phyloP scores from a whole-genome alignment of 2,329 filamentous ascomycete species.

The Xylariaceae sp. region DNA sequence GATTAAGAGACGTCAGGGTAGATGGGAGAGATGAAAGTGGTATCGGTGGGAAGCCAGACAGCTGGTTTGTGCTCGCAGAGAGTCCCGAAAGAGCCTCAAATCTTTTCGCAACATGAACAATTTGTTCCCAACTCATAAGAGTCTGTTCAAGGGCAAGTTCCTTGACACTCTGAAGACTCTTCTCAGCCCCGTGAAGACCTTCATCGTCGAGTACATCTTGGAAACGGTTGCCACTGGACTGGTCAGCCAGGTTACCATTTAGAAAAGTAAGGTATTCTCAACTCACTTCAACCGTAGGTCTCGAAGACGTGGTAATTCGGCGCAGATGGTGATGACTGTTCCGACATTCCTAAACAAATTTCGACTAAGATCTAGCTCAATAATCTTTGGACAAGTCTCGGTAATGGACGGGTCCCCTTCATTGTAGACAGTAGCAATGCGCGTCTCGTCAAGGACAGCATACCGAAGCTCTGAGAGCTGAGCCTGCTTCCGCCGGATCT shows the following conservation, averaged over 20 bases:
- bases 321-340: constrained; percentile 74
- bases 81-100: constrained; percentile 62
- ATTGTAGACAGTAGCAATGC: constrained; percentile 55
- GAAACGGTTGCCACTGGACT: constrained; percentile 75
- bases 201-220: constrained; percentile 53
- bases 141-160: constrained; percentile 73
- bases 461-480: constrained; percentile 78
- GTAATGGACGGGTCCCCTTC: constrained; percentile 50
- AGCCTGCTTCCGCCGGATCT: constrained; percentile 82
- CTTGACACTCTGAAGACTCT: constrained; percentile 57
- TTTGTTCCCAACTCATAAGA: constrained; percentile 69
- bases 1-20: constrained; percentile 67
- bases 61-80: constrained; percentile 63
- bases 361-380: constrained; percentile 83
- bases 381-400: constrained; percentile 68
- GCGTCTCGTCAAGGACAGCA: constrained; percentile 80
- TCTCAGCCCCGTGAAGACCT: constrained; percentile 41
- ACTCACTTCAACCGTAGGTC: constrained; percentile 75
- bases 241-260: constrained; percentile 14
- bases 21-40: constrained; percentile 50
- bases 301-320: constrained; percentile 69
- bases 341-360: constrained; percentile 76
- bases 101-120: constrained; percentile 58
- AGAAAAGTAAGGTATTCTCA: background rate
- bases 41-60: constrained; percentile 57